These are phyloP conservation scores for Colletotrichum cereale DNA, from an alignment of 2,329 filamentous ascomycete species.

Conservation along the genomic window DNA sequence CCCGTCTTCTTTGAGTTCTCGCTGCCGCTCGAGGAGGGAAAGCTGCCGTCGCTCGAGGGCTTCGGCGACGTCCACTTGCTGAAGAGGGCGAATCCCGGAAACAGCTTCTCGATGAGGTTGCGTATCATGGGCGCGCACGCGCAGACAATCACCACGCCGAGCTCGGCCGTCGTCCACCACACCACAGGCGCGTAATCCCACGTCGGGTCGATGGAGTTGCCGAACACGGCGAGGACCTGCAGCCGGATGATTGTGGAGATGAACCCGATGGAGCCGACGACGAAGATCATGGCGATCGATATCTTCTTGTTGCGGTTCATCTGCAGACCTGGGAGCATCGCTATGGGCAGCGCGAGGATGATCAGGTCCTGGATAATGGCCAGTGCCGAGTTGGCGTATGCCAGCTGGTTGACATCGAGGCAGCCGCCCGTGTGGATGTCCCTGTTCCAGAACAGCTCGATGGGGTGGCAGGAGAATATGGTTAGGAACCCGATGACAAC, in stretches of 20 bases:
- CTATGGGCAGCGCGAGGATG: conserved; percentile 65
- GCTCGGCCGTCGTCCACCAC: conserved; percentile 45
- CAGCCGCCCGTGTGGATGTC: conserved; percentile 45
- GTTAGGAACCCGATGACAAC: conserved; percentile 48
- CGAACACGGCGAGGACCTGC: conserved; percentile 37
- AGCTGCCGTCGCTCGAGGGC: conserved; percentile 9
- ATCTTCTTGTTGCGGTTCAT: conserved; percentile 65
- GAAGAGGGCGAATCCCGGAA: conserved; percentile 20
- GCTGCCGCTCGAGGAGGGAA: conserved; percentile 6
- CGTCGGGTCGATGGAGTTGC: conserved; percentile 40
- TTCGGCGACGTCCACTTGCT: conserved; percentile 19
- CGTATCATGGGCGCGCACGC: conserved; percentile 44
- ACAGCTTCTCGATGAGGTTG: conserved; percentile 34
- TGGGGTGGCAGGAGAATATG: conserved; percentile 47
- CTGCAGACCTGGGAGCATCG: conserved; percentile 66
- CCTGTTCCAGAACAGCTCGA: conserved; percentile 48
- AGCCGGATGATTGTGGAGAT: conserved; percentile 41
- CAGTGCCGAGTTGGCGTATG: conserved; percentile 64
- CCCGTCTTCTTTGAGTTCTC: conserved; percentile 9
- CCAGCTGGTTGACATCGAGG: conserved; percentile 60
- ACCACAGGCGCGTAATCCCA: conserved; percentile 42
- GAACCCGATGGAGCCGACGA: conserved; percentile 41
- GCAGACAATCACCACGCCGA: conserved; percentile 44
- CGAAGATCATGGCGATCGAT: conserved; percentile 38
- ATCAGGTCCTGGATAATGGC: conserved; percentile 64